A percentile compares a stretch with the other conserved stretches of the same genome.
Conservation (phyloP, 257 asterid genomes). For the Voacanga thouarsii region DNA sequence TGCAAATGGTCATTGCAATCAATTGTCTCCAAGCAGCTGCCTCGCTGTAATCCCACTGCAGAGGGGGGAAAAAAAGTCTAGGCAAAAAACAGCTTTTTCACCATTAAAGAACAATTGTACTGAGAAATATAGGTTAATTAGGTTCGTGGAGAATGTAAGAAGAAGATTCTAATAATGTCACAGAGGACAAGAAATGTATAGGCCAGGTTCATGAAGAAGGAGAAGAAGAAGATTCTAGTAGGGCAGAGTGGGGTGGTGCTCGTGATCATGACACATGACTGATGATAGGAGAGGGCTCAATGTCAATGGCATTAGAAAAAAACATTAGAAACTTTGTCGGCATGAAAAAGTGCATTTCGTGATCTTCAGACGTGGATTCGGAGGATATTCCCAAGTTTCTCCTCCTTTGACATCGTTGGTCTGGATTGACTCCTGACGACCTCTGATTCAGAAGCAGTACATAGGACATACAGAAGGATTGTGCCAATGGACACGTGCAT, state of each 20-base stretch:
- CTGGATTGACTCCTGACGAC: not conserved
- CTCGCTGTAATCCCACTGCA: conserved; percentile 18
- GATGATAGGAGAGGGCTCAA: not conserved
- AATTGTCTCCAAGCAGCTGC: not conserved
- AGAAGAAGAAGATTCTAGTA: not conserved
- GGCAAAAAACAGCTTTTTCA: no score
- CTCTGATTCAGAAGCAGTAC: not conserved
- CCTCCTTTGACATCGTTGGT: not conserved
- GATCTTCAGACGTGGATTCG: not conserved
- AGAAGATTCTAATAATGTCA: no score
- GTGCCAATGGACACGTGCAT: no score
- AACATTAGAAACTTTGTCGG: not conserved
- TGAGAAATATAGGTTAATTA: no score
- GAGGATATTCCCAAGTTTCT: not conserved
- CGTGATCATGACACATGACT: not conserved
- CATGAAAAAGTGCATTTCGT: not conserved
- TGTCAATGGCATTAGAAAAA: no score
- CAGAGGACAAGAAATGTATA: no score
- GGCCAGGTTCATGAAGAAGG: not conserved
- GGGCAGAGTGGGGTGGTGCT: not conserved
- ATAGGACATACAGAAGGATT: no score
- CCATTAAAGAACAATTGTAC: no score
- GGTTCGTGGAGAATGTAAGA: no score
- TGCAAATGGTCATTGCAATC: not conserved
- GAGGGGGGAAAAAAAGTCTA: not conserved